Percentiles rank a stretch among this genome's conserved stretches.
Evolutionary conservation across 2,329 filamentous ascomycete species (phyloP).

Genomic region (Penicillium aurantiogriseum): DNA sequence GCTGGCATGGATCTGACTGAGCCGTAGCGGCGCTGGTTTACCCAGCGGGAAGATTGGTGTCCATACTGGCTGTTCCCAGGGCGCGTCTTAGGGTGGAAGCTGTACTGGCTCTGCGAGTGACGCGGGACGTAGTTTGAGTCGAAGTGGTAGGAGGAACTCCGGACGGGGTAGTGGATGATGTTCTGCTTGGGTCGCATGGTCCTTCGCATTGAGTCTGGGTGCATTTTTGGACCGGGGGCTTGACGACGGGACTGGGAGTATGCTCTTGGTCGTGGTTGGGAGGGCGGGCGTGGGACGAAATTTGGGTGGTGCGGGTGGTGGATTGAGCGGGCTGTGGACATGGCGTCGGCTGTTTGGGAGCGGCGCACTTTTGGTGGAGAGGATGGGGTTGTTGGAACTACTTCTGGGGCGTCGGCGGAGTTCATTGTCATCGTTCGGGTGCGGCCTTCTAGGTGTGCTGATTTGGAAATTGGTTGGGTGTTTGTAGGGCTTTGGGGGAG

Average conservation of each 20-base stretch:
- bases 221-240: conserved; percentile 5
- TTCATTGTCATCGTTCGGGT: conserved; percentile 32
- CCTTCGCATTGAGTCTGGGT: conserved; percentile 11
- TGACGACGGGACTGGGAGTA: conserved; percentile 19
- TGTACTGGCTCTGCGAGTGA: conserved; percentile 28
- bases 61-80: conserved; percentile 12
- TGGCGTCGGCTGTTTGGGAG: conserved; percentile 23
- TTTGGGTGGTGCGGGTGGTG: conserved; percentile 30
- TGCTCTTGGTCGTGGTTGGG: conserved; percentile 13
- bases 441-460: conserved; percentile 9
- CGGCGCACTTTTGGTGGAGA: conserved; percentile 27
- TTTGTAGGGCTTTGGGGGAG: conserved; percentile 3
- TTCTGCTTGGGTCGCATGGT: conserved; percentile 8
- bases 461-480: background rate
- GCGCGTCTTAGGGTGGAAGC: background rate
- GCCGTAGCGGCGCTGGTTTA: conserved; percentile 23
- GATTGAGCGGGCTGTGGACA: conserved; percentile 19
- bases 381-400: conserved; percentile 22
- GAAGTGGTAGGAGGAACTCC: conserved; percentile 28
- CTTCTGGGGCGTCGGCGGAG: conserved; percentile 38
- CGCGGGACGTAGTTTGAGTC: conserved; percentile 26
- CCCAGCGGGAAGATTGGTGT: conserved; percentile 18
- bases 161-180: conserved; percentile 8
- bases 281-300: conserved; percentile 17
- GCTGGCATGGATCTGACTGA: conserved; percentile 20